These are phyloP conservation scores for Biscogniauxia mediterranea DNA, from an alignment of 2,329 filamentous ascomycete genomes.

Conservation along the genomic window DNA sequence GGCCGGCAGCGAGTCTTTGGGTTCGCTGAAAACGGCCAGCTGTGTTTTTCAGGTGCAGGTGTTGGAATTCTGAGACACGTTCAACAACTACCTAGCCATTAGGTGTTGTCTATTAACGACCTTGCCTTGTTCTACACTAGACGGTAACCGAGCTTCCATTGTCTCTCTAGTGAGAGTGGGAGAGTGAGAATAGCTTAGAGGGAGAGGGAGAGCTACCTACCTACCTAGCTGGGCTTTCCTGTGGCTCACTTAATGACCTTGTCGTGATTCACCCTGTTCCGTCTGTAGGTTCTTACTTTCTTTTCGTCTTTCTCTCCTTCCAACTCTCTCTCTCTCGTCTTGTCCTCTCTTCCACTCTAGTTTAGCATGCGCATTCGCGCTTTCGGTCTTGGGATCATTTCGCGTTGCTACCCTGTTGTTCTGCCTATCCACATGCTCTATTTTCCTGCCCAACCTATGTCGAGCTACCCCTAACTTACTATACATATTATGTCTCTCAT, in stretches of 20 bases:
- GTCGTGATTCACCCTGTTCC: conserved; percentile 23
- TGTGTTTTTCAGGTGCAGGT: neutral
- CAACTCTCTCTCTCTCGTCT: neutral
- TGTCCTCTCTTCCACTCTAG: neutral
- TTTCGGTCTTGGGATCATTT: neutral
- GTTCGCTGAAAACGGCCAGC: conserved; percentile 2
- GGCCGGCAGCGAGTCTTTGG: conserved; percentile 2
- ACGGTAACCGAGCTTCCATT: neutral
- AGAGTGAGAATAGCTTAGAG: neutral
- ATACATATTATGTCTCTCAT: conserved; percentile 2
- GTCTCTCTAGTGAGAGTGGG: neutral
- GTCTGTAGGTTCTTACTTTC: conserved; percentile 18
- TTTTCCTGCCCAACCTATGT: conserved; percentile 7
- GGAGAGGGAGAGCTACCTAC: conserved; percentile 1
- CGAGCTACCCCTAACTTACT: conserved; percentile 9
- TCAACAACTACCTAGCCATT: neutral
- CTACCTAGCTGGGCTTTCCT: conserved; percentile 13
- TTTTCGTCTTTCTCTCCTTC: conserved; percentile 7
- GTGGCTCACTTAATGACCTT: conserved; percentile 21
- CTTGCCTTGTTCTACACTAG: neutral
- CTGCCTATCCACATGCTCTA: conserved; percentile 4
- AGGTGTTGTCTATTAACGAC: conserved; percentile 2
- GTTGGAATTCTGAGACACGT: conserved; percentile 3
- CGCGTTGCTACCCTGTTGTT: conserved; percentile 8
- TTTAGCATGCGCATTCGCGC: neutral